Evolutionary conservation across 306 rosid species (phyloP).

Genomic region (Ochetophila trinervis): DNA sequence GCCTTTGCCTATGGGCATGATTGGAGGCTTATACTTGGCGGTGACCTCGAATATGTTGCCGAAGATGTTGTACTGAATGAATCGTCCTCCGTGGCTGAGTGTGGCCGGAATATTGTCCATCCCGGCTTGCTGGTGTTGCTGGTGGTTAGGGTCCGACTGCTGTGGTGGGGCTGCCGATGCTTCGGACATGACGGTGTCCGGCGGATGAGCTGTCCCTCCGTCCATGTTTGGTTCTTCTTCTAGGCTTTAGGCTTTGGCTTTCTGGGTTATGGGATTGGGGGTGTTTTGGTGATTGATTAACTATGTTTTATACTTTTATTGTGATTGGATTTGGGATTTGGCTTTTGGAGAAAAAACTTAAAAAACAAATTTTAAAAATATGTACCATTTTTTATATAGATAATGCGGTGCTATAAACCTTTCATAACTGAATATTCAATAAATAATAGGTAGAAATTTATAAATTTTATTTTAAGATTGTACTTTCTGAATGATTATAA

Average conservation of each 20-base stretch:
- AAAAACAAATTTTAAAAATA: too few species aligned
- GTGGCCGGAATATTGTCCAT: conserved; percentile 83
- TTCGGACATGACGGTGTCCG: conserved; percentile 78
- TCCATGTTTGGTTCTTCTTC: conserved; percentile 24
- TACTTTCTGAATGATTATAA: too few species aligned
- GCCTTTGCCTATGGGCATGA: conserved; percentile 98
- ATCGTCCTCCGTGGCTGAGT: conserved; percentile 87
- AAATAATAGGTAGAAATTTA: too few species aligned
- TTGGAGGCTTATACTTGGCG: conserved; percentile 91
- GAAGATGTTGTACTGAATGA: conserved; percentile 90
- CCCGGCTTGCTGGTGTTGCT: conserved; percentile 40
- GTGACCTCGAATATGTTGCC: conserved; percentile 90
- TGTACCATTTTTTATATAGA: too few species aligned
- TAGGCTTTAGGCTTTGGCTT: not conserved
- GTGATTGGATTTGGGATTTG: too few species aligned
- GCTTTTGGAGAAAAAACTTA: too few species aligned
- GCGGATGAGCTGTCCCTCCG: conserved; percentile 52
- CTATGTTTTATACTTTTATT: too few species aligned
- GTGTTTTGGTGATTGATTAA: not conserved
- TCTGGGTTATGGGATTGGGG: not conserved
- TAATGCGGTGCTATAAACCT: too few species aligned
- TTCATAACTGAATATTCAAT: too few species aligned
- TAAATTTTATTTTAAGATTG: too few species aligned
- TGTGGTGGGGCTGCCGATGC: conserved; percentile 38
- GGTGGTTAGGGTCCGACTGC: conserved; percentile 25